Evolutionary conservation across 495 filamentous ascomycete genomes (phyloP).

Genomic region (Penicillium cosmopolitanum): DNA sequence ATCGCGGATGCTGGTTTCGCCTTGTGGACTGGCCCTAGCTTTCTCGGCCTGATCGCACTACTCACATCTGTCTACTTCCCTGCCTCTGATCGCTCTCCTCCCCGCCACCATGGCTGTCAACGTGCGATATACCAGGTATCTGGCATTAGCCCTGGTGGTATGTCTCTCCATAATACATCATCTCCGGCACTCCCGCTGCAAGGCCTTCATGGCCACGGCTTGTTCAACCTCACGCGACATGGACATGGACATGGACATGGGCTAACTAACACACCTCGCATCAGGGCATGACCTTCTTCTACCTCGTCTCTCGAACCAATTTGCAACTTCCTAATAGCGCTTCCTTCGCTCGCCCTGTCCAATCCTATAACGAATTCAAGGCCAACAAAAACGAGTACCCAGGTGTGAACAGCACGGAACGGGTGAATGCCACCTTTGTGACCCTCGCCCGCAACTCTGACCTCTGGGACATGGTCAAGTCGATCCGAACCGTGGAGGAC

Average conservation of each 20-base stretch:
- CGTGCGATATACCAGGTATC: slow-evolving; percentile 80
- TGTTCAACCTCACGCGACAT: neutral
- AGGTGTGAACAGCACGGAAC: slow-evolving; percentile 59
- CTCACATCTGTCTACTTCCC: slow-evolving; percentile 11
- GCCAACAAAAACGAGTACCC: slow-evolving; percentile 38
- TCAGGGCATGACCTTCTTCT: slow-evolving; percentile 74
- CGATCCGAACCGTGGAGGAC: slow-evolving; percentile 94
- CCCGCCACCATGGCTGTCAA: slow-evolving; percentile 63
- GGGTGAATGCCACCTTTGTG: slow-evolving; percentile 96
- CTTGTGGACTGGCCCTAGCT: slow-evolving; percentile 5
- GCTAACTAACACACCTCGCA: neutral
- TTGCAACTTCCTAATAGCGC: slow-evolving; percentile 45
- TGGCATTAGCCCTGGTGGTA: slow-evolving; percentile 86
- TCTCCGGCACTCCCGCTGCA: neutral
- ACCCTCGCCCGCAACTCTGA: slow-evolving; percentile 91
- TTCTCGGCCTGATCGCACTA: slow-evolving; percentile 13
- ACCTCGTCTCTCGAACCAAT: slow-evolving; percentile 77
- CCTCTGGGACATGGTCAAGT: slow-evolving; percentile 93
- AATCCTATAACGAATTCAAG: slow-evolving; percentile 33
- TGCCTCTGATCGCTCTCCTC: slow-evolving; percentile 7
- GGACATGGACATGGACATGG: neutral
- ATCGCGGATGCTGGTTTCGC: slow-evolving; percentile 7
- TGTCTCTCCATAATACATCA: slow-evolving; percentile 31
- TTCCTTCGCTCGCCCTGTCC: slow-evolving; percentile 25
- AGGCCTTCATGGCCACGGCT: neutral